Percentiles rank a stretch among this genome's conserved stretches.
Evolutionary conservation across 176 grass and related monocot species (phyloP).

Genomic region (Triticum monococcum): DNA sequence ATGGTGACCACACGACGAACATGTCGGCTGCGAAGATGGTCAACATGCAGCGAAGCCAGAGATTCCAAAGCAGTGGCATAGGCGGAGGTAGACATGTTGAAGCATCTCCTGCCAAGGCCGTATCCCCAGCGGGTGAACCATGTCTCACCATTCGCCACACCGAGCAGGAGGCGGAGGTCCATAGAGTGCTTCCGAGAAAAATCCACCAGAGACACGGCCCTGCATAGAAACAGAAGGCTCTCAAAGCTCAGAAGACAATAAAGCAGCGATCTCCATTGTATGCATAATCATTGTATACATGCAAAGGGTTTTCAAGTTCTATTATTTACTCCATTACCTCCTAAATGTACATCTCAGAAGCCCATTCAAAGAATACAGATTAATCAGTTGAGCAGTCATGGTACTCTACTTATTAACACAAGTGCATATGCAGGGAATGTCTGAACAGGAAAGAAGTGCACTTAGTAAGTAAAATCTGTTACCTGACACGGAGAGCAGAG

Average conservation of each 20-base stretch:
- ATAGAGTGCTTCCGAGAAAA: slow-evolving; percentile 57
- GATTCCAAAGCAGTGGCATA: slow-evolving; percentile 54
- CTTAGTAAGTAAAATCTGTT: not conserved
- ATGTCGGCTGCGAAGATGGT: slow-evolving; percentile 56
- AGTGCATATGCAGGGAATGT: not conserved
- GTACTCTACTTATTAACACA: not conserved
- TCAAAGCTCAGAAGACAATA: slow-evolving; percentile 23
- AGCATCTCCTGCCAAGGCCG: slow-evolving; percentile 62
- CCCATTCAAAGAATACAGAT: not conserved
- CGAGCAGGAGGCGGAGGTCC: slow-evolving; percentile 78
- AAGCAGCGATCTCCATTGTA: not conserved
- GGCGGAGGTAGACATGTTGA: slow-evolving; percentile 52
- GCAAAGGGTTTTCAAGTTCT: not conserved
- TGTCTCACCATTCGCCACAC: slow-evolving; percentile 55
- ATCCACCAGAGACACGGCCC: slow-evolving; percentile 78
- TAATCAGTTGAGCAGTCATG: not conserved
- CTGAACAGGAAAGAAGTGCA: not conserved
- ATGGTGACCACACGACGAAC: slow-evolving; percentile 58
- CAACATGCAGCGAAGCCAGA: slow-evolving; percentile 56
- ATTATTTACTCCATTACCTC: not conserved
- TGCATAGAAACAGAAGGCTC: slow-evolving; percentile 35
- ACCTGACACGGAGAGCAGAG: slow-evolving; percentile 68
- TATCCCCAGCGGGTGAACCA: slow-evolving; percentile 98
- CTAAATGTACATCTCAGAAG: not conserved
- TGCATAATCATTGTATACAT: slow-evolving; percentile 4